phyloP scores from a whole-genome alignment of 768 basidiomycete genomes.

The Leccinellum luteum region DNA sequence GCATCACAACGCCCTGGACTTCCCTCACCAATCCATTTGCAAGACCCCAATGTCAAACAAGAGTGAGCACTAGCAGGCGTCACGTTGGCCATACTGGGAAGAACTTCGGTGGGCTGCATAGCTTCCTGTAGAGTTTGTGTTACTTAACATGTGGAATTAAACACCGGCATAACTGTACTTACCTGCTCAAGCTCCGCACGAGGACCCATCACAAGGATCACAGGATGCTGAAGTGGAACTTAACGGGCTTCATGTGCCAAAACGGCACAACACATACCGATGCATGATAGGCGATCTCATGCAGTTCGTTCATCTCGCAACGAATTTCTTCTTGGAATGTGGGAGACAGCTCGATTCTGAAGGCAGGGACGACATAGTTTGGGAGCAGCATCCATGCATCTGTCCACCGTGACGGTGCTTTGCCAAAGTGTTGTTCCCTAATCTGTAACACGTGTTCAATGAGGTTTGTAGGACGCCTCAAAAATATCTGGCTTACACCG shows the following conservation, averaged over 20 bases:
- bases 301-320: neutral
- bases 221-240: neutral
- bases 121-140: neutral
- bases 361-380: neutral
- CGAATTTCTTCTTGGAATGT: neutral
- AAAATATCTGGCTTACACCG: too few relatives aligned
- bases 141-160: neutral
- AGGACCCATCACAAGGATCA: neutral
- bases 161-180: neutral
- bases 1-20: neutral
- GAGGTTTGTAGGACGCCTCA: too few relatives aligned
- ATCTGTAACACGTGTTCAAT: too few relatives aligned
- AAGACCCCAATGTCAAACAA: neutral
- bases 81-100: neutral
- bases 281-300: neutral
- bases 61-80: neutral
- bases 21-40: neutral
- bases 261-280: neutral
- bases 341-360: neutral
- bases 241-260: neutral
- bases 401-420: too few relatives aligned
- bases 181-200: neutral
- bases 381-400: too few relatives aligned
- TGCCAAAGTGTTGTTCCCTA: too few relatives aligned
- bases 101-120: neutral